Base-by-base conservation (phyloP, 2,329 filamentous ascomycete genomes). In the Penicillium sclerotiorum region DNA sequence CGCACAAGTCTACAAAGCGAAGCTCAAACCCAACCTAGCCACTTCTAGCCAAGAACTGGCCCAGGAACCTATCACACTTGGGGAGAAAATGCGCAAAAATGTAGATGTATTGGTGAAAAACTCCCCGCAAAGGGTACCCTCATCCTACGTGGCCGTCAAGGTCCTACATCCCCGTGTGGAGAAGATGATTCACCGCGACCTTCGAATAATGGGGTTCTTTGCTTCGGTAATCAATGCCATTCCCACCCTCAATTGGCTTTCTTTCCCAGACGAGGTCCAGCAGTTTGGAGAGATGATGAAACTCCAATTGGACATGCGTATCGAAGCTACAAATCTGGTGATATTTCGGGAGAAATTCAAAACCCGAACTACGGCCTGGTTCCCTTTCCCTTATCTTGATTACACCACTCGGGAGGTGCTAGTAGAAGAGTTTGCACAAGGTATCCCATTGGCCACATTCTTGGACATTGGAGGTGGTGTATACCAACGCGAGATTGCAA, bases 221-320 rank as follows among this genome's bases (percentile, higher is more conserved):
- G 94, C 94, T 13, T 80, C 83, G 0, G 65, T 88, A 5, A 85
- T 99, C 59, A 95, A 97, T 70, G 75, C 82, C 2, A 87, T 99
- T 25, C 94, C 94, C 1, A 96, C 92, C 0, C 94, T 99, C 66
- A 90, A 97, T 71, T 99, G 94, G 94, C 80, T 99, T 5, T 96
- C 93, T 0, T 83, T 99, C 8, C 94, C 94, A 0, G 93, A 96
- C 60, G 94, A 99, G 69, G 94, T 97, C 3, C 74, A 80, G 12
- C 91, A 97, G 64, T 99, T 99, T 65, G 93, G 92, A 20, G 89
- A 95, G 67, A 99, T 99, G 94, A 99, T 99, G 94, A 87, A 87
- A 63, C 77, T 97, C n/a, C 94, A 99, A 68, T 79, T 99, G 2
- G 94, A 99, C 71, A 80, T 99, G 28, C 87, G 94, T 45, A 97